Conservation (phyloP, 768 basidiomycete genomes). For the Lactarius indigo region DNA sequence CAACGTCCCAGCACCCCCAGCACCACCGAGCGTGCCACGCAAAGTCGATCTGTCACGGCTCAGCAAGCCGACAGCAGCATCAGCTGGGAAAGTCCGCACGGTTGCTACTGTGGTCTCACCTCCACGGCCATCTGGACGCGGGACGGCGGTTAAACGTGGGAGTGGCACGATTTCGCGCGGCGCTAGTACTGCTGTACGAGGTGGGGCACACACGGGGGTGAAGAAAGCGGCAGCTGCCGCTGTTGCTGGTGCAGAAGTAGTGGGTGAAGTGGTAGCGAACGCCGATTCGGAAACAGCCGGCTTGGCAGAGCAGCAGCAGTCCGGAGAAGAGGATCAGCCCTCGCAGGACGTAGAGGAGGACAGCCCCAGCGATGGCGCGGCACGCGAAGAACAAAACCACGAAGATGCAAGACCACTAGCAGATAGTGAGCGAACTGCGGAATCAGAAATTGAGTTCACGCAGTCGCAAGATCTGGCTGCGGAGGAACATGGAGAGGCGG, state of each 20-base stretch:
- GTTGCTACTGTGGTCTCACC: constrained; percentile 27
- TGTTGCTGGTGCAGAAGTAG: constrained; percentile 21
- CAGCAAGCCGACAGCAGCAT: constrained; percentile 81
- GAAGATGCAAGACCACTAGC: constrained; percentile 16
- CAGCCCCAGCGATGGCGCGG: constrained; percentile 13
- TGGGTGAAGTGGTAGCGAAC: background rate
- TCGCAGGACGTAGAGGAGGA: constrained; percentile 22
- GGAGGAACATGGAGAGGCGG: constrained; percentile 8
- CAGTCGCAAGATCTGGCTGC: background rate
- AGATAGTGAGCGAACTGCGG: constrained; percentile 10
- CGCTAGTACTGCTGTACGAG: constrained; percentile 27
- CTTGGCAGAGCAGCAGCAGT: background rate
- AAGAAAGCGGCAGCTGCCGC: constrained; percentile 26
- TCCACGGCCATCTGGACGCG: constrained; percentile 31
- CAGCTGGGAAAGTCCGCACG: constrained; percentile 55
- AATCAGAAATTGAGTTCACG: constrained; percentile 1
- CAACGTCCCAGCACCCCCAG: constrained; percentile 46
- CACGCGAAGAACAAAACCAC: constrained; percentile 17
- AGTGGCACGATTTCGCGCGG: constrained; percentile 19
- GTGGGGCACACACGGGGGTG: constrained; percentile 28
- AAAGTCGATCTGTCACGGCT: constrained; percentile 56
- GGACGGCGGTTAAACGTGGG: constrained; percentile 27
- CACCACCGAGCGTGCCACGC: constrained; percentile 51
- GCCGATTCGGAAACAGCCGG: background rate
- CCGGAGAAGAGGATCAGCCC: constrained; percentile 29